These are phyloP conservation scores for Fusarium sublunatum DNA, from an alignment of 2,329 filamentous ascomycete species.

Conservation along the genomic window DNA sequence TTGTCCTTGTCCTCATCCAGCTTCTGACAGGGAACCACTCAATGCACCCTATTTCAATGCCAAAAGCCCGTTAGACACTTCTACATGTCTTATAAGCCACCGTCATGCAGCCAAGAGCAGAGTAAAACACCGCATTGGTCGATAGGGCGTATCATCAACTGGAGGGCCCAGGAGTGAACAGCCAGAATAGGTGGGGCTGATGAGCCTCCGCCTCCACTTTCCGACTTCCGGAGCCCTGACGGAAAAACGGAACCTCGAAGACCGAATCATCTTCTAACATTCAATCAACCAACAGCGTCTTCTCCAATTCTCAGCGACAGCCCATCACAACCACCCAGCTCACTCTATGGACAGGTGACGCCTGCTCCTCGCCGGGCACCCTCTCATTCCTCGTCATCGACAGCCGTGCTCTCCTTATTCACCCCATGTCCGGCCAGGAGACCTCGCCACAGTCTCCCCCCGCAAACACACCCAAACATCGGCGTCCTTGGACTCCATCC, in stretches of 20 bases:
- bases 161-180: too few species aligned
- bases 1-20: too few species aligned
- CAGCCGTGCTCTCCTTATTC: conserved; percentile 1
- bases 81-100: too few species aligned
- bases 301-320: not conserved
- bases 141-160: too few species aligned
- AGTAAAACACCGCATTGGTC: too few species aligned
- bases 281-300: conserved; percentile 21
- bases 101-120: too few species aligned
- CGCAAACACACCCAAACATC: conserved; percentile 35
- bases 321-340: not conserved
- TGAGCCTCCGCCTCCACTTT: not conserved
- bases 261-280: conserved; percentile 20
- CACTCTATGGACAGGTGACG: conserved; percentile 24
- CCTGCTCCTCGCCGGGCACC: not conserved
- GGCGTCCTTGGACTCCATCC: conserved; percentile 42
- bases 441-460: conserved; percentile 41
- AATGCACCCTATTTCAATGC: too few species aligned
- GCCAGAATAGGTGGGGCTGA: too few species aligned
- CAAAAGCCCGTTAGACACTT: too few species aligned
- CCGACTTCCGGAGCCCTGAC: conserved; percentile 17
- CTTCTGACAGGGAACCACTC: too few species aligned
- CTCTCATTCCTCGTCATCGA: not conserved
- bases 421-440: conserved; percentile 41
- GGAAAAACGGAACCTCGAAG: conserved; percentile 28